phyloP scores from a whole-genome alignment of 2,329 filamentous ascomycete species.

The Nakataea oryzae region DNA sequence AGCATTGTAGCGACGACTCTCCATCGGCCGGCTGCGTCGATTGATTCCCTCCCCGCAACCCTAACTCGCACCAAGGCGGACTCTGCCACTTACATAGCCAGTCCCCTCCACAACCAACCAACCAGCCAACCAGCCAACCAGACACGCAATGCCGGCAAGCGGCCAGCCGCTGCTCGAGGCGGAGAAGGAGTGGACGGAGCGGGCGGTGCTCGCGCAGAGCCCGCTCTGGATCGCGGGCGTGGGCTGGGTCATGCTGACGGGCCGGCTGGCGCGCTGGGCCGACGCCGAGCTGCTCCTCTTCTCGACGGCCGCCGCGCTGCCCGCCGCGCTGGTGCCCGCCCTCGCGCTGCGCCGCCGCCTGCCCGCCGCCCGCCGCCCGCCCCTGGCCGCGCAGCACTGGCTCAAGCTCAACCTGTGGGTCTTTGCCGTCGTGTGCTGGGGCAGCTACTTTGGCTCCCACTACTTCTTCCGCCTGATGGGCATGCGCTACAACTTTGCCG shows the following conservation, averaged over 20 bases:
- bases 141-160: background rate
- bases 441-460: conserved; percentile 9
- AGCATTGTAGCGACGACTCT: no score
- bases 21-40: no score
- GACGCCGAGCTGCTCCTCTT: conserved; percentile 8
- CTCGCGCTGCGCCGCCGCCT: background rate
- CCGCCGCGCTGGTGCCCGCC: background rate
- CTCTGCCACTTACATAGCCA: no score
- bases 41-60: no score
- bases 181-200: background rate
- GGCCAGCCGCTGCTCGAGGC: background rate
- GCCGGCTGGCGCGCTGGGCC: conserved; percentile 4
- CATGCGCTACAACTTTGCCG: conserved; percentile 9
- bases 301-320: conserved; percentile 2
- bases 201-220: conserved; percentile 8
- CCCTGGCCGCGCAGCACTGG: conserved; percentile 3
- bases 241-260: conserved; percentile 8
- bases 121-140: background rate
- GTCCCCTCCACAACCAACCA: no score
- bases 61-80: no score
- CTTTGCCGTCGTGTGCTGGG: conserved; percentile 8
- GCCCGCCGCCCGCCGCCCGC: background rate
- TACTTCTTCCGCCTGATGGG: conserved; percentile 12
- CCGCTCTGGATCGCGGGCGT: conserved; percentile 9
- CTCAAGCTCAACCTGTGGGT: conserved; percentile 10